A percentile compares a stretch with the other conserved stretches of the same genome.
phyloP scores from a whole-genome alignment of 2,329 filamentous ascomycete genomes.

The Metarhizium humberi region DNA sequence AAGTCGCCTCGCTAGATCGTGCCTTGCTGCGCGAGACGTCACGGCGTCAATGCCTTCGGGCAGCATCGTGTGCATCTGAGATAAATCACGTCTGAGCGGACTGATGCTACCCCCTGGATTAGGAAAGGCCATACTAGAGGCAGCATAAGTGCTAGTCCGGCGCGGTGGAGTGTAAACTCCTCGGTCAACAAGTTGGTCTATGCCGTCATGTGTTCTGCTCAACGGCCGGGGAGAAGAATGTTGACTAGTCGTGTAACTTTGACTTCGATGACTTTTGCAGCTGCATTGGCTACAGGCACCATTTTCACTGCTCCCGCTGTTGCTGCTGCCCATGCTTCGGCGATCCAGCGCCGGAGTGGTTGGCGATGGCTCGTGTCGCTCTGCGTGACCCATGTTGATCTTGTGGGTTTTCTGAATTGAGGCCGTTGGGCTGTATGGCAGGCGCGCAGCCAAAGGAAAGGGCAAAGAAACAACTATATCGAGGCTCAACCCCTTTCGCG shows the following conservation, averaged over 20 bases:
- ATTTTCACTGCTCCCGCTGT: conserved; percentile 8
- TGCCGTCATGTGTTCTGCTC: conserved; percentile 6
- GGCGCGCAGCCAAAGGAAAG: not conserved
- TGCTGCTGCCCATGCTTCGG: conserved; percentile 7
- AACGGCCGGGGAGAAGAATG: conserved; percentile 1
- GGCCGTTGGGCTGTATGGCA: not conserved
- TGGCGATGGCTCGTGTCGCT: conserved; percentile 1
- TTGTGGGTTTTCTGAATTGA: not conserved
- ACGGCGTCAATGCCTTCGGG: conserved; percentile 4
- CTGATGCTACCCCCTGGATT: conserved; percentile 17
- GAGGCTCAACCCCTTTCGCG: not conserved
- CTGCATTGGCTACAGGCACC: conserved; percentile 8
- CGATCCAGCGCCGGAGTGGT: conserved; percentile 8
- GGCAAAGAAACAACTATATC: not conserved
- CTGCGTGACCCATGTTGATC: conserved; percentile 3
- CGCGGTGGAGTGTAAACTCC: conserved; percentile 16
- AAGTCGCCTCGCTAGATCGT: conserved; percentile 34
- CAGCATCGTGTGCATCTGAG: conserved; percentile 5
- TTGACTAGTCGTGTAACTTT: not conserved
- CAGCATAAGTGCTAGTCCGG: conserved; percentile 23
- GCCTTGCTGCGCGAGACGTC: conserved; percentile 22
- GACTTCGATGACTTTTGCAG: conserved; percentile 7
- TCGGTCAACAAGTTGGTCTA: not conserved
- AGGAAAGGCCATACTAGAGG: conserved; percentile 23
- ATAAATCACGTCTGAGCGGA: conserved; percentile 20